A percentile compares a stretch with the other conserved stretches of the same genome.
Conservation (phyloP, 192 early-diverging fungal species). For the Coemansia sp. region DNA sequence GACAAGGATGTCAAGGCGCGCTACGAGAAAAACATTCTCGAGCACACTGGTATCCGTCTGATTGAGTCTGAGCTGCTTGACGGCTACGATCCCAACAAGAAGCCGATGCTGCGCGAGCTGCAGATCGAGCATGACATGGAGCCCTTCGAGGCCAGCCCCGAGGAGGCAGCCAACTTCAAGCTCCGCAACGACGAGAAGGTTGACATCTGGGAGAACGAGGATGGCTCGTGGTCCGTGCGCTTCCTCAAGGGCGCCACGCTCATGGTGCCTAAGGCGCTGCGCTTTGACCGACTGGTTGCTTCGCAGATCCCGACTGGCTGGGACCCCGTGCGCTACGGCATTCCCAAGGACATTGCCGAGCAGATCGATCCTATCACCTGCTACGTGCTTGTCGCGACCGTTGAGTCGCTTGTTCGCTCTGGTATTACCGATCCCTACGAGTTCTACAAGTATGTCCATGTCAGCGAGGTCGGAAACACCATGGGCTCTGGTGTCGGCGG, state of each 20-base stretch:
- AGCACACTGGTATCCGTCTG: constrained; percentile 78
- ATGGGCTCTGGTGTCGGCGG: constrained; percentile 89
- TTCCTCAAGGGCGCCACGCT: constrained; percentile 85
- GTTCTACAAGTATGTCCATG: constrained; percentile 95
- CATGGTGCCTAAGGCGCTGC: constrained; percentile 91
- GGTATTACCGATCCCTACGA: constrained; percentile 98
- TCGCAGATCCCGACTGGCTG: constrained; percentile 96
- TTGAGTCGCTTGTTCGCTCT: constrained; percentile 85
- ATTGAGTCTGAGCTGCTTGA: constrained; percentile 66
- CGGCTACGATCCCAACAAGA: constrained; percentile 90
- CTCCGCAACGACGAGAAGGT: constrained; percentile 79
- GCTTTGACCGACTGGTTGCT: constrained; percentile 88
- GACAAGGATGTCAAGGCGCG: constrained; percentile 86
- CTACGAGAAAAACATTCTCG: constrained; percentile 88
- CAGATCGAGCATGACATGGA: constrained; percentile 84
- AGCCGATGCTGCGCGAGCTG: constrained; percentile 87
- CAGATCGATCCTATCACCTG: constrained; percentile 93
- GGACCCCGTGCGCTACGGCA: constrained; percentile 88
- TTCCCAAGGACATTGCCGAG: constrained; percentile 84
- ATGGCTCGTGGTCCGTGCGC: constrained; percentile 67
- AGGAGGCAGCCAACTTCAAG: constrained; percentile 89
- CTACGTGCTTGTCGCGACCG: constrained; percentile 82
- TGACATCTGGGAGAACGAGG: constrained; percentile 73
- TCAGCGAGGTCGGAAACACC: constrained; percentile 88
- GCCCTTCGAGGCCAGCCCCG: constrained; percentile 82